Evolutionary conservation across 257 asterid species (phyloP).

Genomic region (Ilex asprella): DNA sequence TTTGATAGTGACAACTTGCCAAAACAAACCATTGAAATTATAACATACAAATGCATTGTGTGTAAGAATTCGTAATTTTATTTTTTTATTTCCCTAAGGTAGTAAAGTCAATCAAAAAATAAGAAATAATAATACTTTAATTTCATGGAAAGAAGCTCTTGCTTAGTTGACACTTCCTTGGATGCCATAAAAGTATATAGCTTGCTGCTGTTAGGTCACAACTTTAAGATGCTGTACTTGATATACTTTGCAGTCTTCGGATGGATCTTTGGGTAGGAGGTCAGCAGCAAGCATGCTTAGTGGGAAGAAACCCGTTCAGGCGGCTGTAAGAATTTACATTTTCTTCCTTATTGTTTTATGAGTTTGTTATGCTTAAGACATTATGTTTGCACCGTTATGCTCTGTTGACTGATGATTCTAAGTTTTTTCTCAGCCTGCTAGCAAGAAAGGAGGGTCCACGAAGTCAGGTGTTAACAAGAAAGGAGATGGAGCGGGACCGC

Average conservation of each 20-base stretch:
- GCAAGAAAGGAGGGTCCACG: conserved; percentile 59
- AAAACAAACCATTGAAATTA: no score
- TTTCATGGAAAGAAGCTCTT: no score
- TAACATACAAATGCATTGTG: no score
- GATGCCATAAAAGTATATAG: no score
- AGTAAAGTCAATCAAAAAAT: no score
- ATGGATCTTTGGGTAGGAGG: conserved; percentile 56
- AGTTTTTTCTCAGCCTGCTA: conserved; percentile 50
- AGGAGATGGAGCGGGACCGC: conserved; percentile 65
- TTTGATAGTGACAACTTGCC: no score
- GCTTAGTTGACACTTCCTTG: no score
- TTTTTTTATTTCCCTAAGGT: no score
- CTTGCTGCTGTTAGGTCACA: no score
- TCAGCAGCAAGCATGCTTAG: conserved; percentile 99
- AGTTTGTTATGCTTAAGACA: conserved; percentile 7
- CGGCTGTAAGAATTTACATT: conserved; percentile 56
- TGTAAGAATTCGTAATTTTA: no score
- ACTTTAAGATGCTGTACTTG: conserved; percentile 2
- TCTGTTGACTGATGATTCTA: conserved; percentile 7
- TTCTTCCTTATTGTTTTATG: conserved; percentile 1
- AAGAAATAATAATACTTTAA: no score
- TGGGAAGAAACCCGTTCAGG: conserved; percentile 67
- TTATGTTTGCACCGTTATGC: conserved; percentile 1
- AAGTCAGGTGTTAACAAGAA: conserved; percentile 63
- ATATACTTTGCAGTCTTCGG: conserved; percentile 49